phyloP scores from a whole-genome alignment of 768 basidiomycete genomes.

The Amanita pseudoporphyria region DNA sequence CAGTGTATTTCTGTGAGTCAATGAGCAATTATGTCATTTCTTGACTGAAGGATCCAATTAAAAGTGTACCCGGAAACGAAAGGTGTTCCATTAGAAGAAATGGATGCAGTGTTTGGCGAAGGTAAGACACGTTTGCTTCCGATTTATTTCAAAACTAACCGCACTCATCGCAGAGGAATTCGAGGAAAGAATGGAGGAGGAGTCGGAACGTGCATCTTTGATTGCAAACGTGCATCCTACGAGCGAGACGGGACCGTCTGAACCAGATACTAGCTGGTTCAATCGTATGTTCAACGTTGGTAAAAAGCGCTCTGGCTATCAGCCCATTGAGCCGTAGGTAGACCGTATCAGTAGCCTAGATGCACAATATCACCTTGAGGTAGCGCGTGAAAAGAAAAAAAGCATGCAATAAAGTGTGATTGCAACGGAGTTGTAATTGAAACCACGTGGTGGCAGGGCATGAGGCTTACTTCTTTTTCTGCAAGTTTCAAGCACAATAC shows the following conservation, averaged over 20 bases:
- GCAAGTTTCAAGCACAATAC: neutral
- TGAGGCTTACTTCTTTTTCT: neutral
- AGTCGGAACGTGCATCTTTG: conserved; percentile 44
- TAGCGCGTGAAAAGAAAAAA: neutral
- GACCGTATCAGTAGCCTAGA: neutral
- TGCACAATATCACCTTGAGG: neutral
- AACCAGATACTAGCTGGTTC: conserved; percentile 32
- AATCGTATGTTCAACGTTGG: conserved; percentile 36
- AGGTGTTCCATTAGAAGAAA: conserved; percentile 82
- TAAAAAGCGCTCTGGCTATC: conserved; percentile 19
- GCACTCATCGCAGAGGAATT: conserved; percentile 20
- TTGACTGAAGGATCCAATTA: neutral
- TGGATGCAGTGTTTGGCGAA: conserved; percentile 88
- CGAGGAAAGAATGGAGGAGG: conserved; percentile 49
- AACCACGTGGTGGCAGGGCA: neutral
- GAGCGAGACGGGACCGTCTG: conserved; percentile 21
- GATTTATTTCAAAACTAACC: neutral
- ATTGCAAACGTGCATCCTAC: conserved; percentile 19
- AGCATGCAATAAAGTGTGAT: neutral
- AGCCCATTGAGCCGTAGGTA: conserved; percentile 12
- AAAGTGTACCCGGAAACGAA: conserved; percentile 82
- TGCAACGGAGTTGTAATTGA: neutral
- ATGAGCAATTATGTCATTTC: neutral
- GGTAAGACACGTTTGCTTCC: conserved; percentile 26
- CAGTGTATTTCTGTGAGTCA: conserved; percentile 69